Percentiles rank a stretch among this genome's conserved stretches.
phyloP scores from a whole-genome alignment of 164 flowering plant species.

The Taxillus chinensis region DNA sequence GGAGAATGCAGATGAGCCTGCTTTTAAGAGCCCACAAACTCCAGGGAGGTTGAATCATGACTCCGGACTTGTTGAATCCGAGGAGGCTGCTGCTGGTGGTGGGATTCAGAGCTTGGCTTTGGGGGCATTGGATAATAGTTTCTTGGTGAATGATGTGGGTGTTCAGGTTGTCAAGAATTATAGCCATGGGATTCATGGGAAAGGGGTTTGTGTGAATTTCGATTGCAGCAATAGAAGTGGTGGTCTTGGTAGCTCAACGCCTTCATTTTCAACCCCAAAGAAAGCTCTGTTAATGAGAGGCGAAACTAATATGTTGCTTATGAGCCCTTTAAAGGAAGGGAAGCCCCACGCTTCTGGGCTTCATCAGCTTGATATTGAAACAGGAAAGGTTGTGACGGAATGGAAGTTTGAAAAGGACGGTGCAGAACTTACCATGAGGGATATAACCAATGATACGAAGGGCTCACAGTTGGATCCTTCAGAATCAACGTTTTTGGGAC shows the following conservation, averaged over 20 bases:
- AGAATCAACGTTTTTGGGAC: slow-evolving; percentile 32
- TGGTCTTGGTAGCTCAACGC: not conserved
- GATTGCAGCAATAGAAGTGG: slow-evolving; percentile 11
- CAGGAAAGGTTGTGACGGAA: slow-evolving; percentile 1
- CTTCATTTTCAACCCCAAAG: not conserved
- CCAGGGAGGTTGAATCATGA: slow-evolving; percentile 22
- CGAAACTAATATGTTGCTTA: slow-evolving; percentile 3
- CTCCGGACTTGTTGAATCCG: slow-evolving; percentile 37
- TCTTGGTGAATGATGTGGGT: slow-evolving; percentile 4
- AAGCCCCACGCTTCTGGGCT: slow-evolving; percentile 1
- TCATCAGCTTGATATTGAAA: slow-evolving; percentile 5
- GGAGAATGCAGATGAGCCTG: slow-evolving; percentile 29
- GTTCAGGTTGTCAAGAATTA: slow-evolving; percentile 17
- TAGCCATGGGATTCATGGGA: slow-evolving; percentile 29
- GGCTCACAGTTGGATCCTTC: slow-evolving; percentile 35
- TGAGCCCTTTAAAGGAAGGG: slow-evolving; percentile 3
- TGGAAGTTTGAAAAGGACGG: slow-evolving; percentile 35
- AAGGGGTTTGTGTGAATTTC: slow-evolving; percentile 30
- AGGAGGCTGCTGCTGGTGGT: slow-evolving; percentile 16
- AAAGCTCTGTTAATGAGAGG: slow-evolving; percentile 1
- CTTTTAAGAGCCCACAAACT: slow-evolving; percentile 13
- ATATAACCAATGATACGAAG: not conserved
- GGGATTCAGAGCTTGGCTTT: slow-evolving; percentile 8
- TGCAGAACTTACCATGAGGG: slow-evolving; percentile 8
- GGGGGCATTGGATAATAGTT: slow-evolving; percentile 8